A percentile compares a stretch with the other conserved stretches of the same genome.
phyloP scores from a whole-genome alignment of 352 stramenopile species.

The Globisporangium canariense region DNA sequence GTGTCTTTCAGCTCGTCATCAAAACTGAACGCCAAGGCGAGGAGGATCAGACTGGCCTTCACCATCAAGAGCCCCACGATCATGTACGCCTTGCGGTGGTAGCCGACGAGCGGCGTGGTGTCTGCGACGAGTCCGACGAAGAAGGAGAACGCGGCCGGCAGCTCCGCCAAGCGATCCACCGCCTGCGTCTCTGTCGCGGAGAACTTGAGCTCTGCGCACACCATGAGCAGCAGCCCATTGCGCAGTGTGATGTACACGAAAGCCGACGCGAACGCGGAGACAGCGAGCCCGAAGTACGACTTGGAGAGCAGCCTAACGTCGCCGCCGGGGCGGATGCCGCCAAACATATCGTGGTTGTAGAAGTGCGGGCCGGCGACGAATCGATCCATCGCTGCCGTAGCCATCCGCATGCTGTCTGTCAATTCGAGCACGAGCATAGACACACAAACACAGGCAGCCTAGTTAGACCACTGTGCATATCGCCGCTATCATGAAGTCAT shows the following conservation, averaged over 20 bases:
- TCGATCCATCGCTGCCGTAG: constrained; percentile 3
- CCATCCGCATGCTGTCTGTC: not conserved
- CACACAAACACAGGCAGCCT: not conserved
- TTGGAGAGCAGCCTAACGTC: constrained; percentile 13
- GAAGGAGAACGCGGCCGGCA: constrained; percentile 46
- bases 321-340: constrained; percentile 18
- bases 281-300: constrained; percentile 18
- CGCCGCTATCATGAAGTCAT: too few species aligned
- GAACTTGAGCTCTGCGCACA: constrained; percentile 14
- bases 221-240: constrained; percentile 14
- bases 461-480: not conserved
- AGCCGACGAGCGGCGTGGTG: constrained; percentile 51
- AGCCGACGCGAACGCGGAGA: constrained; percentile 17
- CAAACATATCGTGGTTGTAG: constrained; percentile 28
- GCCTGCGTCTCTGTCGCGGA: constrained; percentile 17
- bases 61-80: constrained; percentile 33
- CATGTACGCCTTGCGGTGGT: constrained; percentile 78
- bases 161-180: constrained; percentile 40
- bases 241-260: constrained; percentile 23
- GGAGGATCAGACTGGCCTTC: not conserved
- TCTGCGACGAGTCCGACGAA: constrained; percentile 73
- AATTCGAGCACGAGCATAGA: not conserved
- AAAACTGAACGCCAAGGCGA: constrained; percentile 12
- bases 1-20: not conserved
- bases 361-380: constrained; percentile 24